phyloP scores from a whole-genome alignment of 2,329 filamentous ascomycete genomes.

The Diaporthe citri region DNA sequence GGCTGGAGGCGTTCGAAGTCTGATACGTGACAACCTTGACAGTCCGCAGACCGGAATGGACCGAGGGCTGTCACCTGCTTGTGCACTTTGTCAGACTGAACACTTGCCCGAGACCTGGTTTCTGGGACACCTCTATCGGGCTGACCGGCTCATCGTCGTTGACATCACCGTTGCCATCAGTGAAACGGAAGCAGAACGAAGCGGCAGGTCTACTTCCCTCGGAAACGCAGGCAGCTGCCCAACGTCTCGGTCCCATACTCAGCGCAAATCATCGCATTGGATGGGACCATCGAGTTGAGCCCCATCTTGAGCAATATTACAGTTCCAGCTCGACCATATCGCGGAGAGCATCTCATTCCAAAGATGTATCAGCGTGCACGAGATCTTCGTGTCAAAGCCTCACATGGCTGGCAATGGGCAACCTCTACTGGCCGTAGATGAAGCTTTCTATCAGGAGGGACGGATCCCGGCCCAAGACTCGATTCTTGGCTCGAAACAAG shows the following conservation, averaged over 20 bases:
- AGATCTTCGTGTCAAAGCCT: conserved; percentile 4
- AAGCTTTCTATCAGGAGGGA: conserved; percentile 3
- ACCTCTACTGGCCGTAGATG: not conserved
- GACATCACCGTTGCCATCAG: not conserved
- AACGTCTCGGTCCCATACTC: not conserved
- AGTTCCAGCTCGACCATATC: no score
- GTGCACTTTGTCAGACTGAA: conserved; percentile 3
- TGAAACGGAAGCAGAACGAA: not conserved
- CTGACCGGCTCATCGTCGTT: not conserved
- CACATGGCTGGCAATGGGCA: conserved; percentile 7
- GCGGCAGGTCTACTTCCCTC: not conserved
- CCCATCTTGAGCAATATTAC: not conserved
- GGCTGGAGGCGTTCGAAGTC: not conserved
- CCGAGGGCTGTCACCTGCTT: conserved; percentile 9
- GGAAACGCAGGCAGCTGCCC: not conserved
- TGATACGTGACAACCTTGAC: conserved; percentile 6
- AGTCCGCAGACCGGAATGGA: conserved; percentile 15
- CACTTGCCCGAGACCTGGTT: conserved; percentile 26
- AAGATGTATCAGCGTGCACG: conserved; percentile 5
- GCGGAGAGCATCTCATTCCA: not conserved
- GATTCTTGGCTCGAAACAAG: conserved; percentile 10
- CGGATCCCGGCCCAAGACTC: not conserved
- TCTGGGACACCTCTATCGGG: not conserved
- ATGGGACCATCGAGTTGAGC: not conserved
- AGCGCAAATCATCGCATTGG: not conserved